Base-by-base conservation (phyloP, 2,329 filamentous ascomycete genomes). In the Aspergillus jensenii region DNA sequence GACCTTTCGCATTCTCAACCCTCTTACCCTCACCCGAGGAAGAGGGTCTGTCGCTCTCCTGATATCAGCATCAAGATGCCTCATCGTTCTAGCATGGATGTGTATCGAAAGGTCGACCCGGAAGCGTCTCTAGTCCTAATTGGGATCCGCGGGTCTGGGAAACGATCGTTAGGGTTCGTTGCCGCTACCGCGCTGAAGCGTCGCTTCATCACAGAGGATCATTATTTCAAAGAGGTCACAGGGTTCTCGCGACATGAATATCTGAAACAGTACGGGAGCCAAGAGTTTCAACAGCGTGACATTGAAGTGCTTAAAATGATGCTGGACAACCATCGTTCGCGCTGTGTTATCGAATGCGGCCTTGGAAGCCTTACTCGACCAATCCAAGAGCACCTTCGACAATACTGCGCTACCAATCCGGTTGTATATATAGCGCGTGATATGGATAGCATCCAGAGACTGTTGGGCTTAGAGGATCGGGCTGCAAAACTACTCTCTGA, bases 271-370 rank as follows among this genome's bases (percentile, higher is more conserved):
- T 66, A 74, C 58, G 76, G 76, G 31, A 74, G 71, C 57, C 75
- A 76, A 53, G 72, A 76, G 49, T 78, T 78, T 50, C 75, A 78
- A 59, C 70, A 70, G 21, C 72, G 71, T 14, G 75, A 77, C 55
- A 73, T 78, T 27, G 75, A 78, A 55, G 70, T 77, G 4, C 67
- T 77, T 33, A 75, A 73, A 60, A 65, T 64, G 60, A 78, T 78
- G 76, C 70, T 78, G 11, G 75, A 78, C 56, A 77, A 77, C n/a
- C 74, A 78, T 54, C 70, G 66, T 23, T 69, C 68, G 8, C 68
- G 68, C 39, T 78, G 76, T 49, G 74, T 78, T n/a, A 75, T 78
- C 49, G 76, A 78, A 53, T 77, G 74, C 55, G 76, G 76, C 6
- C 60, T 78, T 39, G 76, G 74, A 5, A 78, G 75, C 63, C 66